These are phyloP conservation scores for Bigelowiella natans DNA, from an alignment of 78 protist species.

Conservation along the genomic window DNA sequence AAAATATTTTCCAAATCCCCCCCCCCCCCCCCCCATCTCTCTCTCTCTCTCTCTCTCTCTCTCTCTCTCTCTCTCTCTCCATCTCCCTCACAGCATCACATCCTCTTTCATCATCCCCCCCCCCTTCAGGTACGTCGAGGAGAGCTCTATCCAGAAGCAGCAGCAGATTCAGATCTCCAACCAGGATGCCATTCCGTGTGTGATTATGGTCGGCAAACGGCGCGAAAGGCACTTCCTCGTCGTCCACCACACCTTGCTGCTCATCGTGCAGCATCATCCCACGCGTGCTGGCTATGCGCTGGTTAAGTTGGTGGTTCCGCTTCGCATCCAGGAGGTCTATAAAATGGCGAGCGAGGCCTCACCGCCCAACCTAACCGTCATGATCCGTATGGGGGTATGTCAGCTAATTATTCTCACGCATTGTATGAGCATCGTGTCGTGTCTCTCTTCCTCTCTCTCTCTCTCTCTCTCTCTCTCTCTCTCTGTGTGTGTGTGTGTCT, in stretches of 20 bases:
- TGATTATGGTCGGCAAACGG: neutral
- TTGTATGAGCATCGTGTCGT: neutral
- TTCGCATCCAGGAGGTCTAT: neutral
- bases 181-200: neutral
- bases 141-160: neutral
- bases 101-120: neutral
- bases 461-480: neutral
- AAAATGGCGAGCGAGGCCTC: neutral
- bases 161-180: neutral
- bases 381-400: neutral
- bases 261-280: neutral
- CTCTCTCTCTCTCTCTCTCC: neutral
- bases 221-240: neutral
- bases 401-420: too few species aligned
- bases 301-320: neutral
- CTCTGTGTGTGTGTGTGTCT: neutral
- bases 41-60: neutral
- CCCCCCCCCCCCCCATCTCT: neutral
- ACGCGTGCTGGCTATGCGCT: neutral
- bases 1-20: too few species aligned
- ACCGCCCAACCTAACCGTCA: neutral
- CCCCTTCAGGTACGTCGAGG: too few species aligned
- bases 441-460: neutral
- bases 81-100: neutral
- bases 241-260: neutral